phyloP scores from a whole-genome alignment of 129 eudicot species.

The Solidago caesia region DNA sequence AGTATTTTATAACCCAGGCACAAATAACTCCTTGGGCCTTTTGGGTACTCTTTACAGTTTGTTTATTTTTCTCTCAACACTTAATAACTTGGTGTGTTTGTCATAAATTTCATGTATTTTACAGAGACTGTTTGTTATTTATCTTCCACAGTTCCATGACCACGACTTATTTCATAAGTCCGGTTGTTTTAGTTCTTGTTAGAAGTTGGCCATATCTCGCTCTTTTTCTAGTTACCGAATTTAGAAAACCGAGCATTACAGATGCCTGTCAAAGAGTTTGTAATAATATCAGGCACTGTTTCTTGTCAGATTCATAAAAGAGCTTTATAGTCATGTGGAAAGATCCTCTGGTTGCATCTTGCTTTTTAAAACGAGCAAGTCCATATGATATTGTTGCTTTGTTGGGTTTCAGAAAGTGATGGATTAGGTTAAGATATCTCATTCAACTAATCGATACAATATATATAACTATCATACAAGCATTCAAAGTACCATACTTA shows the following conservation, averaged over 20 bases:
- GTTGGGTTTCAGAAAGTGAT: neutral
- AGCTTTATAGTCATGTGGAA: neutral
- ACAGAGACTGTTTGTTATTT: neutral
- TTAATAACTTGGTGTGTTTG: too few relatives aligned
- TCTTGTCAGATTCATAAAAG: neutral
- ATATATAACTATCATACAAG: too few relatives aligned
- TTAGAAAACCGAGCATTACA: neutral
- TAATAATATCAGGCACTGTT: neutral
- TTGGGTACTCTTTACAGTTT: neutral
- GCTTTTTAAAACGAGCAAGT: neutral
- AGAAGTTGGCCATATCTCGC: neutral
- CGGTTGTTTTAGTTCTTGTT: neutral
- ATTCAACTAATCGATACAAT: neutral
- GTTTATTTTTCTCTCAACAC: neutral
- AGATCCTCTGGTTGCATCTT: neutral
- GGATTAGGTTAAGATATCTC: constrained; percentile 10
- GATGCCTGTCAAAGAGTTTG: neutral
- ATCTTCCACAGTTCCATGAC: neutral
- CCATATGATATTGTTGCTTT: neutral
- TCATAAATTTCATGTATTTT: too few relatives aligned
- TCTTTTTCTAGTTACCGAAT: neutral
- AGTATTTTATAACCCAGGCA: neutral
- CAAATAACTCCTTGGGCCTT: neutral
- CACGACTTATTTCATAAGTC: neutral
- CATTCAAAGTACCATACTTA: too few relatives aligned